Evolutionary conservation across 2,329 filamentous ascomycete genomes (phyloP), one percentile per base, ranked within the genome.

Genomic region (Penicillium brasilianum): DNA sequence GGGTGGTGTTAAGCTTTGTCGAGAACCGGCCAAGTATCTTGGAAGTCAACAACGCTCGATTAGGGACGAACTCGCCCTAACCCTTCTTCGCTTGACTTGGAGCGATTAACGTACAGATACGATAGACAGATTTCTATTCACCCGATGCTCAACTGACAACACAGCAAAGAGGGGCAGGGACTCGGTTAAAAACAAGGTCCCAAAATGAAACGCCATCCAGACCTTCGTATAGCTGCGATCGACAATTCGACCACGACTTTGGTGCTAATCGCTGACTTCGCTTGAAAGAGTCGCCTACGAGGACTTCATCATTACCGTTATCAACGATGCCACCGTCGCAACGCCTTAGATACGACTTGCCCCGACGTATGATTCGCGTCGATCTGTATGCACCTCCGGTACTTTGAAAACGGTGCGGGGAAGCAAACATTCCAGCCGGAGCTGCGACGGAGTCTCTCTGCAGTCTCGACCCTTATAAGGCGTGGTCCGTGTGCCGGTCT

Each of bases 311-410:
- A 44, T 34, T 16, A 25, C 4, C 28, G 16, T 57, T 52, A 56
- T 41, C 61, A 30, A 57, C 22, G 4, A 64, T 66, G 46, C 20
- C 51, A 66, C 62, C 55, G 64, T 68, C 50, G 41, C 59, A 67
- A 25, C 55, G 30, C 49, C 3, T 10, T 56, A 7, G 41, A 51
- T 59, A 52, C 52, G 14, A 63, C 54, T 50, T 59, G 18, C 22
- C 61, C 62, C 60, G 48, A 44, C 50, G 50, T 61, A 57, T 58
- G 59, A 59, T 62, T 51, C 20, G 25, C 48, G 61, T 60, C 60
- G 52, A 62, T 58, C 58, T n/a, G 18, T 22, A 59, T 48, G 37
- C 48, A 43, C 50, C 25, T 48, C 6, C 4, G 8, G 14, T 48
- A n/a, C 43, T 5, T 25, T 11, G 11, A 46, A 3, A 9, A 2